Evolutionary conservation across 2,329 filamentous ascomycete genomes (phyloP), one percentile per base, ranked within the genome.

Genomic region (Ambrosiella beaveri): DNA sequence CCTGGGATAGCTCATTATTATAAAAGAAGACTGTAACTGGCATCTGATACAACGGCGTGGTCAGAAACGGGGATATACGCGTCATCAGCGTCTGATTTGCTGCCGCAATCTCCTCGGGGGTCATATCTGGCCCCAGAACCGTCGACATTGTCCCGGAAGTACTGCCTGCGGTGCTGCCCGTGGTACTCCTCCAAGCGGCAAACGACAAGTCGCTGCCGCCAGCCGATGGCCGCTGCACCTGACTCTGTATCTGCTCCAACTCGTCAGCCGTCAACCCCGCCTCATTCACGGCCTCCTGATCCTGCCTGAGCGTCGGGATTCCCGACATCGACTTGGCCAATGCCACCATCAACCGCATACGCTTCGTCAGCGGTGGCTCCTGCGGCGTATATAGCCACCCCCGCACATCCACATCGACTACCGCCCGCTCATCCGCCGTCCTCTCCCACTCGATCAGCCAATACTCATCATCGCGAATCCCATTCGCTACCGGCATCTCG

Each of bases 11-110:
- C 2, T 77, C 71, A 12, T 94, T 82, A 65, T 97, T 93, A 71
- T 94, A 98, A 69, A 98, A 97, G 73, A 97, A 96, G 0, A 95
- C 75, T 0, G 89, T 96, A 57, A 98, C 84, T 0, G 90, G 84
- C 17, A 82, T 78, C 55, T 85, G 80, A 0, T 84, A 80, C 59
- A 90, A 73, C 0, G 93, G 88, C 45, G 84, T 90, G 0, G 88
- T 88, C 71, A 98, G 79, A 67, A 98, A 98, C 0, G 93, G 93
- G 12, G 82, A 84, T 49, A 98, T 76, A 57, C 93, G 79, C 56
- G 87, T 83, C 82, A 96, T 88, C 50, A 98, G 75, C 66, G 95
- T 88, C 8, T 82, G 78, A 68, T 98, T 96, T 1, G 91, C 90
- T 19, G 84, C 74, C 0, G 80, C 74, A 9, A 96, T 72, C 67